Percentiles rank a stretch among this genome's conserved stretches.
These are phyloP conservation scores for Citrus sinensis DNA, from an alignment of 345 rosid genomes.

Conservation along the genomic window DVS_A1.0 CM039167.1:2890501-2891000, in stretches of 20 bases:
- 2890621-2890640: conserved; percentile 65
- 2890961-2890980: conserved; percentile 67
- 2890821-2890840: conserved; percentile 62
- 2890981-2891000: background rate
- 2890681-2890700: conserved; percentile 75
- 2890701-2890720: conserved; percentile 24
- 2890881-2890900: conserved; percentile 67
- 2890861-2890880: conserved; percentile 81
- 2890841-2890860: conserved; percentile 50
- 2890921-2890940: conserved; percentile 50
- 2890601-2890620: conserved; percentile 84
- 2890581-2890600: conserved; percentile 58
- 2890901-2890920: conserved; percentile 45
- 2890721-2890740: conserved; percentile 45
- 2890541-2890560: conserved; percentile 20
- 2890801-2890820: conserved; percentile 45
- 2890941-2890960: conserved; percentile 46
- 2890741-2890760: conserved; percentile 77
- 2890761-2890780: conserved; percentile 79
- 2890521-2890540: background rate
- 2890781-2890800: conserved; percentile 95
- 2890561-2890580: conserved; percentile 80
- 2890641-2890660: conserved; percentile 67
- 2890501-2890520: conserved; percentile 2
- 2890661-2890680: conserved; percentile 85